Evolutionary conservation across 805 yeast species (phyloP).

Genomic region (Candida easanensis): DNA sequence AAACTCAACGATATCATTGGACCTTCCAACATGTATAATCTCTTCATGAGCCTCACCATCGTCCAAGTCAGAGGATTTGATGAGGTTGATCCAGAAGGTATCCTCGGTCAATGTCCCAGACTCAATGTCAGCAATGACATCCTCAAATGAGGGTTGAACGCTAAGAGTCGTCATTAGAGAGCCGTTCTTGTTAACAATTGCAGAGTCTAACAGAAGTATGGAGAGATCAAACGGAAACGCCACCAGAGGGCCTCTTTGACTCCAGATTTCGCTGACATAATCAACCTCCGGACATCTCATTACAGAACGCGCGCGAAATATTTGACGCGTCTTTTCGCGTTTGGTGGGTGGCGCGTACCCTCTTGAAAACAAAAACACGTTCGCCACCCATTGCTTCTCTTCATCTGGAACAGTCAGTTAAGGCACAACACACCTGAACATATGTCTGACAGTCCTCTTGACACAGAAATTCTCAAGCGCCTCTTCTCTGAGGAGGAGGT

Average conservation of each 20-base stretch:
- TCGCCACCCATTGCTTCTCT: constrained; percentile 5
- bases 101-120: constrained; percentile 27
- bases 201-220: no score
- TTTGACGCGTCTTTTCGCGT: constrained; percentile 10
- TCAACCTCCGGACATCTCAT: not conserved
- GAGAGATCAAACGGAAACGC: not conserved
- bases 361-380: constrained; percentile 8
- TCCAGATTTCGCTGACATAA: no score
- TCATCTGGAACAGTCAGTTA: not conserved
- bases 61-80: constrained; percentile 17
- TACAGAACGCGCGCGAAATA: no score
- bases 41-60: constrained; percentile 29
- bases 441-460: constrained; percentile 12
- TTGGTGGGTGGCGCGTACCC: constrained; percentile 3
- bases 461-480: constrained; percentile 17
- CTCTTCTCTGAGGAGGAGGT: constrained; percentile 21
- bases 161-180: constrained; percentile 21
- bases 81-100: constrained; percentile 41
- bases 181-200: no score
- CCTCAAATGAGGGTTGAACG: constrained; percentile 44
- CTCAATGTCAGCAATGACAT: constrained; percentile 39
- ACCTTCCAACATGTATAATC: constrained; percentile 25
- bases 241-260: no score
- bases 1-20: constrained; percentile 15
- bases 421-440: not conserved